Conservation (phyloP, 495 filamentous ascomycete genomes). For the Collariella sp. region DNA sequence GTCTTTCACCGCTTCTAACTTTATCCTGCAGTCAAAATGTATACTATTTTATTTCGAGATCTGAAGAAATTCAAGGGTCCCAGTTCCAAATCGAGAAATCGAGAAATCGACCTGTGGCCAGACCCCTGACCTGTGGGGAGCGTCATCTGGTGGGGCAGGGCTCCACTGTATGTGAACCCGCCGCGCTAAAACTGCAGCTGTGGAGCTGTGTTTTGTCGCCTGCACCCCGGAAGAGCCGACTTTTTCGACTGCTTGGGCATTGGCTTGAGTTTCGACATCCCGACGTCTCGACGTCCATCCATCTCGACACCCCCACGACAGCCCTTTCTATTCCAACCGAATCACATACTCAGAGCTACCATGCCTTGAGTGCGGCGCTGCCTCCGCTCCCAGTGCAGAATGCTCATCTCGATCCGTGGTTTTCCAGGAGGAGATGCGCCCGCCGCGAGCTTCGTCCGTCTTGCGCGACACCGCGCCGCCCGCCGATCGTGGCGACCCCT, state of each 20-base stretch:
- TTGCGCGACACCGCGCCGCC: constrained; percentile 29
- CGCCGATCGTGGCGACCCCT: constrained; percentile 17
- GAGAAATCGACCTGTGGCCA: no score
- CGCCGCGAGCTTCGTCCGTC: constrained; percentile 31
- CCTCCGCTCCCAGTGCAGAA: constrained; percentile 17
- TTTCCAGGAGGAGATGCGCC: constrained; percentile 31
- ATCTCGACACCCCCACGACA: not conserved
- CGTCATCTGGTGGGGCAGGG: not conserved
- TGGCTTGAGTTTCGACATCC: no score
- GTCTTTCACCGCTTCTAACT: no score
- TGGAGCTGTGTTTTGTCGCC: not conserved
- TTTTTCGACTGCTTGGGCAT: not conserved
- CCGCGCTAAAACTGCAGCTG: not conserved
- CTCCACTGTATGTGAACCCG: not conserved
- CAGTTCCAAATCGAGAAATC: not conserved
- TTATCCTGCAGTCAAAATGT: no score
- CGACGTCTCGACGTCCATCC: no score
- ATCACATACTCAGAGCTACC: constrained; percentile 1
- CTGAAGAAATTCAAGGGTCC: no score
- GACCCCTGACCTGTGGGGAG: not conserved
- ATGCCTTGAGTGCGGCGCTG: constrained; percentile 19
- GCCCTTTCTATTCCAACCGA: not conserved
- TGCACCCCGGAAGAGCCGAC: not conserved
- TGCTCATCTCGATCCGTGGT: constrained; percentile 32
- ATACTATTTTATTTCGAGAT: no score